Percentiles rank a stretch among this genome's conserved stretches.
Conservation (phyloP, 139 green algal species). For the Zygnema cylindricum region DNA sequence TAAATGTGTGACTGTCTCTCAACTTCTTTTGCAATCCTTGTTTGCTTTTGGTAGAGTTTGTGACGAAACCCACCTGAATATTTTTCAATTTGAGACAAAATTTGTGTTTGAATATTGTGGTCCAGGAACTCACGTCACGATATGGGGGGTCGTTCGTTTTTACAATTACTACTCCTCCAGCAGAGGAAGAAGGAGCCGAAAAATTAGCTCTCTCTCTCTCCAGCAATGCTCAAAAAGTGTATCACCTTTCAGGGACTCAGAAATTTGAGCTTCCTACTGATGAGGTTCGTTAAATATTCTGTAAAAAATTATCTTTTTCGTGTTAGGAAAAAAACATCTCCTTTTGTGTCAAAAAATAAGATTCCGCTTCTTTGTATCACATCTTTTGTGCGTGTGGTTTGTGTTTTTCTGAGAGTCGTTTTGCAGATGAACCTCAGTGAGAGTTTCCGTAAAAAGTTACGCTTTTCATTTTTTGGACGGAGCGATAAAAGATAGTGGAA, state of each 20-base stretch:
- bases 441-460: too few species aligned
- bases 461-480: too few species aligned
- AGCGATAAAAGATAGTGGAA: too few species aligned
- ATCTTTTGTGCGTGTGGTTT: not conserved
- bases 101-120: too few species aligned
- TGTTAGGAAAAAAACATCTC: not conserved
- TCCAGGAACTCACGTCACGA: constrained; percentile 72
- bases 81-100: too few species aligned
- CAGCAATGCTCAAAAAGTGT: constrained; percentile 66
- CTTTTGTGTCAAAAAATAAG: not conserved
- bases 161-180: constrained; percentile 75
- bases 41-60: not conserved
- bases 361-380: not conserved
- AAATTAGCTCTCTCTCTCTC: constrained; percentile 27
- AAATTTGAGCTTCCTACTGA: constrained; percentile 72
- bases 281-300: constrained; percentile 22
- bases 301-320: not conserved
- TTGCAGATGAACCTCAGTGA: too few species aligned
- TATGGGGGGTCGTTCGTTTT: constrained; percentile 79
- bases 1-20: not conserved
- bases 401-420: too few species aligned
- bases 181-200: constrained; percentile 67
- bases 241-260: constrained; percentile 72
- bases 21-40: not conserved
- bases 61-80: too few species aligned